These are phyloP conservation scores for Tetrastigma voinierianum DNA, from an alignment of 164 flowering plant species.

Conservation along the genomic window DNA sequence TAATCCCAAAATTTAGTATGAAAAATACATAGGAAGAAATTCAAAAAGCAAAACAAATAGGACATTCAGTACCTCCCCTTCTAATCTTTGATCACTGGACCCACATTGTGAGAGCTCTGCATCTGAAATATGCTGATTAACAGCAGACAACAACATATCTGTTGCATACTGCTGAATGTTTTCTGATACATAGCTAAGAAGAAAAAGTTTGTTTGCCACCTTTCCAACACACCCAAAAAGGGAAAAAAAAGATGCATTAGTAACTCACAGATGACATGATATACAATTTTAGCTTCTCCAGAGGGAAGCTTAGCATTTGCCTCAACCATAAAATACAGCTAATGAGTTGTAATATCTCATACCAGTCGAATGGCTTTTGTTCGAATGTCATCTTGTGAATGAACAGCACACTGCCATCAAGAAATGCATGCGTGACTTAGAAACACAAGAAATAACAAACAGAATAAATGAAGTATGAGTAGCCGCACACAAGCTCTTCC, in stretches of 20 bases:
- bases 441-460: background rate
- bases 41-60: background rate
- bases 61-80: conserved; percentile 45
- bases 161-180: conserved; percentile 81
- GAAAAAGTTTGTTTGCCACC: conserved; percentile 95
- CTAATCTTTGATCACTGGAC: conserved; percentile 40
- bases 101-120: conserved; percentile 36
- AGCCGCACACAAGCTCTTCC: background rate
- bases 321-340: background rate
- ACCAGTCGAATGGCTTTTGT: conserved; percentile 94
- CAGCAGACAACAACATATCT: conserved; percentile 69
- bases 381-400: conserved; percentile 85
- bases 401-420: conserved; percentile 79
- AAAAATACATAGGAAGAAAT: conserved; percentile 2
- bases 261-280: conserved; percentile 1
- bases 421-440: conserved; percentile 12
- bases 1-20: background rate
- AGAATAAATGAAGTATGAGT: background rate
- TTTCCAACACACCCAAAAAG: conserved; percentile 25
- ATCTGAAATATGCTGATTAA: conserved; percentile 48
- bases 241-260: conserved; percentile 1
- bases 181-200: conserved; percentile 51
- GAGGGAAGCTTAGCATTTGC: background rate
- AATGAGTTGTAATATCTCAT: conserved; percentile 16
- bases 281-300: background rate